A percentile compares a stretch with the other conserved stretches of the same genome.
Evolutionary conservation across 2,329 filamentous ascomycete species (phyloP).

Genomic region (Cordyceps tenuipes): DNA sequence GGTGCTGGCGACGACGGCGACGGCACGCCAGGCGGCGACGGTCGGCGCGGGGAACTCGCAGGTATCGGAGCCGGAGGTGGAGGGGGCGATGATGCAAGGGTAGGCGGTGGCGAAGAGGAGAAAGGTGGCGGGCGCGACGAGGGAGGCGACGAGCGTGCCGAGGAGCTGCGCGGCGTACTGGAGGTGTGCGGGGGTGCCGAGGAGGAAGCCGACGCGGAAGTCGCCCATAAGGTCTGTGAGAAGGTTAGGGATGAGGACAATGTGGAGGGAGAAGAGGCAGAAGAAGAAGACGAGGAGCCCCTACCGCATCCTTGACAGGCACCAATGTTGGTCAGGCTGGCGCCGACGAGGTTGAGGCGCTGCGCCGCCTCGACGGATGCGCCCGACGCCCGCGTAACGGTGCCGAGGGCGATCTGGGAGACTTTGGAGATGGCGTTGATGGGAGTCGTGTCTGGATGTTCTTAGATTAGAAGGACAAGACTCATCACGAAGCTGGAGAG

Average conservation of each 20-base stretch:
- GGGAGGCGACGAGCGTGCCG: conserved; percentile 9
- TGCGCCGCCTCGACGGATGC: conserved; percentile 5
- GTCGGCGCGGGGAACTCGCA: conserved; percentile 11
- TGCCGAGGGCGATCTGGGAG: conserved; percentile 6
- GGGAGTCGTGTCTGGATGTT: conserved; percentile 1
- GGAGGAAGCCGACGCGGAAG: conserved; percentile 11
- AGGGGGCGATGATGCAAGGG: conserved; percentile 7
- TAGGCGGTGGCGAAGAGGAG: conserved; percentile 10
- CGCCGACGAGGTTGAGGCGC: conserved; percentile 10
- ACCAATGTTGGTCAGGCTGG: conserved; percentile 9
- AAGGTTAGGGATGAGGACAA: background rate
- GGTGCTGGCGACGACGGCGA: conserved; percentile 8
- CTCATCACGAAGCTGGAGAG: background rate
- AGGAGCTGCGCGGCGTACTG: conserved; percentile 10
- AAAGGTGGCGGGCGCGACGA: conserved; percentile 10
- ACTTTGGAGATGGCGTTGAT: conserved; percentile 10
- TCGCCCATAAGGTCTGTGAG: conserved; percentile 8
- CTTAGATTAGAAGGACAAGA: background rate
- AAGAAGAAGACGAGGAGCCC: background rate
- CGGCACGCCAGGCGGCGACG: conserved; percentile 6
- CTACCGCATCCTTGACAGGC: conserved; percentile 8
- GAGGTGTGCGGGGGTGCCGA: conserved; percentile 4
- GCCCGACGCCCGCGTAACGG: conserved; percentile 2
- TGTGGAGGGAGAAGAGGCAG: no score
- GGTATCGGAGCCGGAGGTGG: background rate